Percentiles rank a stretch among this genome's conserved stretches.
Evolutionary conservation across 202 grass and related monocot species (phyloP).

Genomic region (Musa balbisiana): DNA sequence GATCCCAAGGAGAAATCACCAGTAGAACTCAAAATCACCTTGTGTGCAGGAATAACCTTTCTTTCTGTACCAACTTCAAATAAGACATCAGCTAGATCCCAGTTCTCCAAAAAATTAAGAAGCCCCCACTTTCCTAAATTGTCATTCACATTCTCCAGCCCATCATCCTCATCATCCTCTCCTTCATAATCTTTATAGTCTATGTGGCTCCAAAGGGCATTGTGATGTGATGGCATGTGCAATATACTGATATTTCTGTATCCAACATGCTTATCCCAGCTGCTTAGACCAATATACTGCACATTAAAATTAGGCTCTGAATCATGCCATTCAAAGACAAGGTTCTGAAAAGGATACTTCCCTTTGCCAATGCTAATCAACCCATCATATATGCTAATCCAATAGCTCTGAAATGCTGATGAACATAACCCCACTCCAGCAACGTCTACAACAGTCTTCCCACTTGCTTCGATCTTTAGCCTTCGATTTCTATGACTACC

Average conservation of each 20-base stretch:
- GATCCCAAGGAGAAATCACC: constrained; percentile 57
- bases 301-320: constrained; percentile 54
- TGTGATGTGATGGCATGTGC: constrained; percentile 51
- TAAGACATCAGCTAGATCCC: constrained; percentile 67
- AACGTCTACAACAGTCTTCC: constrained; percentile 58
- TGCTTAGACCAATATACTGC: constrained; percentile 72
- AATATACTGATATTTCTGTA: constrained; percentile 85
- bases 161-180: constrained; percentile 28
- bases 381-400: constrained; percentile 90
- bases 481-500: constrained; percentile 91
- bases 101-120: constrained; percentile 66
- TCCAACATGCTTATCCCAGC: constrained; percentile 92
- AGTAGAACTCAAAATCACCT: constrained; percentile 53
- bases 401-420: constrained; percentile 89
- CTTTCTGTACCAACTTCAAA: constrained; percentile 62
- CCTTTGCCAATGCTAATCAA: constrained; percentile 75
- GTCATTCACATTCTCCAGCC: constrained; percentile 21
- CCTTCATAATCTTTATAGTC: constrained; percentile 35
- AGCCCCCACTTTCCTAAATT: constrained; percentile 43
- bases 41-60: constrained; percentile 72
- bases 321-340: constrained; percentile 79
- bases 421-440: constrained; percentile 63
- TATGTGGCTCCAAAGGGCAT: constrained; percentile 53
- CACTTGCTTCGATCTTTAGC: constrained; percentile 86
- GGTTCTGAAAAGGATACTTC: constrained; percentile 56